A percentile compares a stretch with the other conserved stretches of the same genome.
Conservation (phyloP, 805 yeast species). For the Kazachstania martiniae region DNA sequence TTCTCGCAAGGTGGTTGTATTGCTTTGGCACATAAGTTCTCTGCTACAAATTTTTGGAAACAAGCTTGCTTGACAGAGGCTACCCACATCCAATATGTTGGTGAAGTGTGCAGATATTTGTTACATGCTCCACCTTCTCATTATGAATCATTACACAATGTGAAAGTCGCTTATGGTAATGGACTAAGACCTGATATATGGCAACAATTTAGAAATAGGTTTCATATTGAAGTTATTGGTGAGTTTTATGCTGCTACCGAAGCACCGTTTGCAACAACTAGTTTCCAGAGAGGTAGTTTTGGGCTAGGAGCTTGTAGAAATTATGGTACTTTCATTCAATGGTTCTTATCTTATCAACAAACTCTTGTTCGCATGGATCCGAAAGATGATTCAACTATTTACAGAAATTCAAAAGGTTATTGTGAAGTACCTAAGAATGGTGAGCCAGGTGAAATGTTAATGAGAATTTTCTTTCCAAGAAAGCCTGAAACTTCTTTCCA, state of each 20-base stretch:
- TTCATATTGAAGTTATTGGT: conserved; percentile 64
- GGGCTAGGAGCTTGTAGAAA: conserved; percentile 87
- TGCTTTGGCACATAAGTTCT: conserved; percentile 71
- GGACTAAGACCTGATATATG: conserved; percentile 87
- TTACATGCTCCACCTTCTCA: conserved; percentile 55
- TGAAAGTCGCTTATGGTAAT: conserved; percentile 75
- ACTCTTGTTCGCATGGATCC: conserved; percentile 66
- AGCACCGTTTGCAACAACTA: conserved; percentile 79
- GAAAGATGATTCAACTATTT: conserved; percentile 61
- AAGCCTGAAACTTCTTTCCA: conserved; percentile 71
- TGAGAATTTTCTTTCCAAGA: conserved; percentile 54
- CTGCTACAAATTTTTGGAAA: conserved; percentile 80
- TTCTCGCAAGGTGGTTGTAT: conserved; percentile 60
- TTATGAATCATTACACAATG: conserved; percentile 50
- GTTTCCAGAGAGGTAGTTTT: conserved; percentile 61
- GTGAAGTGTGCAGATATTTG: conserved; percentile 86
- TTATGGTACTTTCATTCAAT: conserved; percentile 52
- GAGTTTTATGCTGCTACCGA: conserved; percentile 94
- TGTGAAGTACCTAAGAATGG: conserved; percentile 42
- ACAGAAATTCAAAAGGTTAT: conserved; percentile 59
- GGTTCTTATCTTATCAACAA: conserved; percentile 42
- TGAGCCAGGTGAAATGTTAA: conserved; percentile 82
- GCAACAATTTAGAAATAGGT: conserved; percentile 66
- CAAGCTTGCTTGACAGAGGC: conserved; percentile 64
- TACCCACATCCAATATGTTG: conserved; percentile 85